These are phyloP conservation scores for Pholiota microspora DNA, from an alignment of 768 basidiomycete genomes.

Conservation along the genomic window DNA sequence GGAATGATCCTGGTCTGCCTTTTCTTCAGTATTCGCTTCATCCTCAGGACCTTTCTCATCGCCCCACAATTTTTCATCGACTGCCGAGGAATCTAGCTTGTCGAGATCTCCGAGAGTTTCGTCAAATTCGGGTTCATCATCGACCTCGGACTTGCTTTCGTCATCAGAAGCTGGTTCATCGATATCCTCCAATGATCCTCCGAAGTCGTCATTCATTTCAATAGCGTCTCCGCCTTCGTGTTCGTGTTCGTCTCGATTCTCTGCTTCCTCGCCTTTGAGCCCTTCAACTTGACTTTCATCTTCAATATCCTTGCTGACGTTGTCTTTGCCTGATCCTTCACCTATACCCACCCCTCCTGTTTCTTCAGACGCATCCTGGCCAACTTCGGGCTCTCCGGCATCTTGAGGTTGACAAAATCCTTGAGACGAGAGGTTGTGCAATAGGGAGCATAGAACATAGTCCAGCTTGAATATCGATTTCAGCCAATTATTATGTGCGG, in stretches of 20 bases:
- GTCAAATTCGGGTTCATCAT: constrained; percentile 66
- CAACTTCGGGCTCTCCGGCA: constrained; percentile 49
- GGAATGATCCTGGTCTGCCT: constrained; percentile 61
- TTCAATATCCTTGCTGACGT: constrained; percentile 92
- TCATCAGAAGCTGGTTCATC: constrained; percentile 60
- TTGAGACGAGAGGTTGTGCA: constrained; percentile 72
- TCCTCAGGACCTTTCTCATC: constrained; percentile 68
- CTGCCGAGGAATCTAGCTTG: constrained; percentile 73
- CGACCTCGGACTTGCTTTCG: constrained; percentile 48
- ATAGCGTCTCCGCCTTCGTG: constrained; percentile 73
- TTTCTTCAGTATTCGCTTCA: constrained; percentile 48
- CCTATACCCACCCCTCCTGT: constrained; percentile 85
- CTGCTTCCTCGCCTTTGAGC: constrained; percentile 63
- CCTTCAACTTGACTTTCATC: constrained; percentile 98
- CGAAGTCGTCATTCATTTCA: constrained; percentile 91
- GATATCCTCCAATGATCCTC: constrained; percentile 82
- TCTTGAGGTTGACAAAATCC: constrained; percentile 95
- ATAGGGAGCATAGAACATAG: constrained; percentile 71
- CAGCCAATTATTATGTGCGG: constrained; percentile 58
- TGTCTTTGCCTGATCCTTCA: constrained; percentile 78
- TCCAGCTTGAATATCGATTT: constrained; percentile 82
- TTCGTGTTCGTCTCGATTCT: constrained; percentile 42
- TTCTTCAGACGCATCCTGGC: constrained; percentile 45
- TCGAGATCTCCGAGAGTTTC: constrained; percentile 85
- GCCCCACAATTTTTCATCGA: constrained; percentile 98